A percentile compares a stretch with the other conserved stretches of the same genome.
phyloP scores from a whole-genome alignment of 176 grass and related monocot genomes.

The Eragrostis nindensis region DNA sequence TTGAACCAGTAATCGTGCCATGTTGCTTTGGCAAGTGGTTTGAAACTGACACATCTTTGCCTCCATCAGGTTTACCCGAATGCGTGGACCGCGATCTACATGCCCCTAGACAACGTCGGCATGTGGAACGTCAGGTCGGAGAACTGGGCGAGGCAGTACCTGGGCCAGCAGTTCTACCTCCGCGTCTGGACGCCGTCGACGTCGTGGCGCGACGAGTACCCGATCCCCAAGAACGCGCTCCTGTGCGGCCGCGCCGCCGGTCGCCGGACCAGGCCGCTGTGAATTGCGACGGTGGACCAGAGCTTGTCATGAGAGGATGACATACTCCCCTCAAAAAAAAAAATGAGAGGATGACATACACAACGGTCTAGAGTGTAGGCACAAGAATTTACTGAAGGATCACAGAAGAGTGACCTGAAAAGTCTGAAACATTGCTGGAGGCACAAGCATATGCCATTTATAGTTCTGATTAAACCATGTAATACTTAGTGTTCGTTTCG shows the following conservation, averaged over 20 bases:
- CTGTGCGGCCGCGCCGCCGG: conserved; percentile 79
- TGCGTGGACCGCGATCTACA: conserved; percentile 89
- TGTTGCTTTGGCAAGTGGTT: neutral
- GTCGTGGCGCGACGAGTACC: conserved; percentile 82
- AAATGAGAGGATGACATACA: conserved; percentile 68
- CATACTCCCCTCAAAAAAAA: too few species aligned
- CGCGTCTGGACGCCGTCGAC: conserved; percentile 78
- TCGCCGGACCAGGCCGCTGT: conserved; percentile 67
- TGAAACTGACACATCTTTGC: conserved; percentile 10
- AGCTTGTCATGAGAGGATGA: conserved; percentile 75
- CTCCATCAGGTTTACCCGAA: conserved; percentile 79
- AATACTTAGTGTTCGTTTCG: conserved; percentile 7
- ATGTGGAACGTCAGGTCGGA: conserved; percentile 91
- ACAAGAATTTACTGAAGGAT: conserved; percentile 15
- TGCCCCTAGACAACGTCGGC: conserved; percentile 90
- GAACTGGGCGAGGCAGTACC: conserved; percentile 82
- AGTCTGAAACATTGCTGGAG: conserved; percentile 10
- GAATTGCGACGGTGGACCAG: neutral
- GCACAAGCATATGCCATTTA: neutral
- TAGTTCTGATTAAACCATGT: conserved; percentile 30
- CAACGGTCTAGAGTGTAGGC: conserved; percentile 35
- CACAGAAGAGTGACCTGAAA: conserved; percentile 13
- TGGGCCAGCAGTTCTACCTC: conserved; percentile 94
- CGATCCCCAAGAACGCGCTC: conserved; percentile 89
- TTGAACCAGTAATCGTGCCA: neutral